phyloP scores from a whole-genome alignment of 2,329 filamentous ascomycete genomes.

The Talaromyces sp. region DNA sequence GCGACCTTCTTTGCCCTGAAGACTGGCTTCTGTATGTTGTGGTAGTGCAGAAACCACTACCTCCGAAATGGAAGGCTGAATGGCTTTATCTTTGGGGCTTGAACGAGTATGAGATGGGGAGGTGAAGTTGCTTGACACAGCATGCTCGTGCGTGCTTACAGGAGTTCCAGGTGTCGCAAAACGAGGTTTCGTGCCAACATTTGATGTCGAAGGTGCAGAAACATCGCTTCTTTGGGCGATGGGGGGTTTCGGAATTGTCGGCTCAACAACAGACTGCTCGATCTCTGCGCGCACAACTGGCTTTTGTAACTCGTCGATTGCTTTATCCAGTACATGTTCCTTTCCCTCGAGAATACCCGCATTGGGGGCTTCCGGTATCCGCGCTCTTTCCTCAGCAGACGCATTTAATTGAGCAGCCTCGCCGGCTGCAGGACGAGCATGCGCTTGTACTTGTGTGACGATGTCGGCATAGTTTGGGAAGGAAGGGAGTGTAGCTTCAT shows the following conservation, averaged over 20 bases:
- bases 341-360: neutral
- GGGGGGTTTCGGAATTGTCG: neutral
- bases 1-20: slow-evolving; percentile 25
- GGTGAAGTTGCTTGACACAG: slow-evolving; percentile 18
- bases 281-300: slow-evolving; percentile 18
- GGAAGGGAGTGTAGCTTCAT: slow-evolving; percentile 50
- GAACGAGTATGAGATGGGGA: slow-evolving; percentile 21
- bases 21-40: slow-evolving; percentile 12
- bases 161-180: slow-evolving; percentile 21
- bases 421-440: slow-evolving; percentile 31
- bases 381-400: neutral
- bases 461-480: slow-evolving; percentile 30
- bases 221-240: slow-evolving; percentile 12
- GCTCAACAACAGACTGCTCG: neutral
- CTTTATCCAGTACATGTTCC: neutral
- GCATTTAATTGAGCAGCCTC: slow-evolving; percentile 28
- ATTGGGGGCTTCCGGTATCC: neutral
- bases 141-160: slow-evolving; percentile 22
- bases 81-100: slow-evolving; percentile 14
- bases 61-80: neutral
- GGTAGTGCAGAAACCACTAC: slow-evolving; percentile 16
- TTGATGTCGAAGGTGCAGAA: neutral
- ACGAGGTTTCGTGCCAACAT: slow-evolving; percentile 3
- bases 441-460: slow-evolving; percentile 26
- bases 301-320: slow-evolving; percentile 7